These are phyloP conservation scores for Alternaria alternata DNA, from an alignment of 2,329 filamentous ascomycete genomes.

Conservation along the genomic window DNA sequence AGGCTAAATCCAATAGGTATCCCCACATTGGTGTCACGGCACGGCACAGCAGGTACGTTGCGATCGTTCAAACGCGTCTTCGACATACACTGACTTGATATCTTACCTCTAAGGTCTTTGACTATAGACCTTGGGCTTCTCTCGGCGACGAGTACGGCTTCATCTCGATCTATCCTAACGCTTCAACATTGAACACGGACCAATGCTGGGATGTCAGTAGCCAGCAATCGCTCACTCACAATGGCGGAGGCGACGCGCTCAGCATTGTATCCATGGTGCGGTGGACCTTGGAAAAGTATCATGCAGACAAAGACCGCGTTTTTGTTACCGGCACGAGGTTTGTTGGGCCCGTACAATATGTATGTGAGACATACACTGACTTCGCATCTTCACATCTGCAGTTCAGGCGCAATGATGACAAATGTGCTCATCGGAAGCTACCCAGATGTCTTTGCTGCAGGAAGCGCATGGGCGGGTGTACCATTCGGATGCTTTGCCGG, in stretches of 20 bases:
- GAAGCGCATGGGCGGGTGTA: conserved; percentile 46
- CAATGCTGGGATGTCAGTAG: conserved; percentile 49
- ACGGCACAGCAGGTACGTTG: not conserved
- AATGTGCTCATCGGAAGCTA: conserved; percentile 45
- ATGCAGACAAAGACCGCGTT: conserved; percentile 38
- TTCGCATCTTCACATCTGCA: not conserved
- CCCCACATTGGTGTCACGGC: conserved; percentile 47
- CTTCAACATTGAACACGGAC: conserved; percentile 36
- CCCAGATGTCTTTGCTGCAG: conserved; percentile 46
- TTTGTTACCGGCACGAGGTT: conserved; percentile 45
- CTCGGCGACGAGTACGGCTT: conserved; percentile 45
- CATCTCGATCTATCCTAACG: conserved; percentile 45
- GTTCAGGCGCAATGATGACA: conserved; percentile 49
- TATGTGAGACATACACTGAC: not conserved
- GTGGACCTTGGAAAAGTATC: conserved; percentile 40
- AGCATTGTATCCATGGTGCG: conserved; percentile 46
- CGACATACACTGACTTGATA: not conserved
- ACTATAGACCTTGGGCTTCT: conserved; percentile 38
- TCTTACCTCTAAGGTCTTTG: conserved; percentile 31
- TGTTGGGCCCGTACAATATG: not conserved
- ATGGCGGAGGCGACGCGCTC: conserved; percentile 45
- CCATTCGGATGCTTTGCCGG: conserved; percentile 49
- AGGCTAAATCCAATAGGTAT: conserved; percentile 31
- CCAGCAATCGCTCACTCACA: conserved; percentile 42
- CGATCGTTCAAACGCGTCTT: not conserved